Evolutionary conservation across 805 yeast genomes (phyloP).

Genomic region (Suhomyces sp.): DNA sequence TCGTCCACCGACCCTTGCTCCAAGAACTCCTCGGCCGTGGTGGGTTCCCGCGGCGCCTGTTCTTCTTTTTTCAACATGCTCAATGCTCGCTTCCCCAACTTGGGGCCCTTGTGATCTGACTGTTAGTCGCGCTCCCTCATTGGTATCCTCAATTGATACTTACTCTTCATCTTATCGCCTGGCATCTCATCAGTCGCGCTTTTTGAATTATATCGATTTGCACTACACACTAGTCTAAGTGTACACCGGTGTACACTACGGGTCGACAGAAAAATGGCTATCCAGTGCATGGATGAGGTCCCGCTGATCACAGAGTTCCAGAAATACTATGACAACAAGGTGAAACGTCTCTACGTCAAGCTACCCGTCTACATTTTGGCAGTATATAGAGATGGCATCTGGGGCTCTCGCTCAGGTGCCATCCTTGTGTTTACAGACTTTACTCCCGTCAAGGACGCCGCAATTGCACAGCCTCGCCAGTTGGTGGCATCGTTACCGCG

Average conservation of each 20-base stretch:
- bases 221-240: not conserved
- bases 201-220: not conserved
- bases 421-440: conserved; percentile 9
- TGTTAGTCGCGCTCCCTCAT: not conserved
- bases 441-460: conserved; percentile 3
- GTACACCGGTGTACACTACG: not conserved
- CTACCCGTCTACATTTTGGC: conserved; percentile 9
- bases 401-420: conserved; percentile 3
- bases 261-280: not conserved
- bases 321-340: not conserved
- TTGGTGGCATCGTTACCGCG: not conserved
- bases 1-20: conserved; percentile 59
- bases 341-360: not conserved
- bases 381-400: conserved; percentile 2
- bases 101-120: conserved; percentile 11
- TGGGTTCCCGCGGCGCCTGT: conserved; percentile 19
- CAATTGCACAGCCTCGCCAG: not conserved
- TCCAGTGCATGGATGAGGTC: not conserved
- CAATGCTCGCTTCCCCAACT: conserved; percentile 14
- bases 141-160: not conserved
- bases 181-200: not conserved
- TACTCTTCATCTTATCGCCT: conserved; percentile 1
- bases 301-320: not conserved
- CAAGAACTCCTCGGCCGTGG: conserved; percentile 51
- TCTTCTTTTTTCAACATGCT: conserved; percentile 9